Conservation (phyloP, 345 rosid species). For the Boechera divaricarpa region DNA sequence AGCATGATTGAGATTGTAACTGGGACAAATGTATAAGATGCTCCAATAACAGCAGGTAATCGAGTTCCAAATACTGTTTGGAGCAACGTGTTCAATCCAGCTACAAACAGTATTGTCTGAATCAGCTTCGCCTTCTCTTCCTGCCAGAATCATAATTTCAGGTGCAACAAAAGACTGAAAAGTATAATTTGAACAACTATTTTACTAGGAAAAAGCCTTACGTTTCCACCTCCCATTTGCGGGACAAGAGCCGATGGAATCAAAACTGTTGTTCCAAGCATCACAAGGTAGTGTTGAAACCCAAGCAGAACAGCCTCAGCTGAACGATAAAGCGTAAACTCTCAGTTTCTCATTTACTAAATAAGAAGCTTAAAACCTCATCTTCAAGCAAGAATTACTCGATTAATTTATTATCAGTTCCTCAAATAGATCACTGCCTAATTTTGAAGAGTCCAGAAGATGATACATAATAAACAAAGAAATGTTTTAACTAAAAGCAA, state of each 20-base stretch:
- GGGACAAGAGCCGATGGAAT: conserved; percentile 97
- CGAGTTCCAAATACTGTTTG: conserved; percentile 86
- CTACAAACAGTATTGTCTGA: conserved; percentile 93
- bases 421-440: too few species aligned
- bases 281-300: conserved; percentile 93
- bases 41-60: conserved; percentile 94
- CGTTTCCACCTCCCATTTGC: conserved; percentile 99
- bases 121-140: conserved; percentile 95
- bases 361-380: conserved; percentile 3
- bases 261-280: conserved; percentile 95
- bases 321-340: conserved; percentile 47
- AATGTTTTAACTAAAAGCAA: not conserved
- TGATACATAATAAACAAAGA: too few species aligned
- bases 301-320: conserved; percentile 95
- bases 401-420: too few species aligned
- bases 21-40: conserved; percentile 90
- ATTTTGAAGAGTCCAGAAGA: too few species aligned
- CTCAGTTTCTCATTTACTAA: conserved; percentile 19
- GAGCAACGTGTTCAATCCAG: conserved; percentile 93
- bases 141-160: conserved; percentile 48
- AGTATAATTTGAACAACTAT: not conserved
- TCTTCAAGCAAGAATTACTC: conserved; percentile 16
- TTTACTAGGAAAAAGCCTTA: conserved; percentile 46
- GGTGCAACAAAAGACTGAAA: conserved; percentile 10
- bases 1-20: conserved; percentile 92